Evolutionary conservation across 2,329 filamentous ascomycete genomes (phyloP).

Genomic region (Talaromyces sp.): DNA sequence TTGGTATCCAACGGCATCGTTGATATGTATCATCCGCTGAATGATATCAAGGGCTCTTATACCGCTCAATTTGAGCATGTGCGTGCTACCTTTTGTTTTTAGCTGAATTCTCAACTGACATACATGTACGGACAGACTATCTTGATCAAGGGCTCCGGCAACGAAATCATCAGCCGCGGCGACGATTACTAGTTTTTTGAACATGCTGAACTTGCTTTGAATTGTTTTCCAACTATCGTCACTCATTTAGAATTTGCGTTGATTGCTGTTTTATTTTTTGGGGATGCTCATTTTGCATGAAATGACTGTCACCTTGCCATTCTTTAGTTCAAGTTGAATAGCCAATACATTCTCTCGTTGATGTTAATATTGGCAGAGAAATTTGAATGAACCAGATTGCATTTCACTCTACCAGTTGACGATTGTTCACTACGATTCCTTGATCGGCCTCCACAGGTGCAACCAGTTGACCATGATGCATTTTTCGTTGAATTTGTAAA

Average conservation of each 20-base stretch:
- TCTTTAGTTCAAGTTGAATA: neutral
- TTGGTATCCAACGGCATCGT: constrained; percentile 54
- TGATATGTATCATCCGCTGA: constrained; percentile 52
- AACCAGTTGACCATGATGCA: too few relatives aligned
- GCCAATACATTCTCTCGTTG: neutral
- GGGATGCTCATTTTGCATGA: neutral
- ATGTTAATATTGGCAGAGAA: neutral
- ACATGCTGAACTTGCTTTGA: neutral
- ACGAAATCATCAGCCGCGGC: constrained; percentile 37
- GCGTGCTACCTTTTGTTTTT: constrained; percentile 13
- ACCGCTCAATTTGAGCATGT: constrained; percentile 61
- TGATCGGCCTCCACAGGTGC: too few relatives aligned
- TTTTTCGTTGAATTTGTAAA: too few relatives aligned
- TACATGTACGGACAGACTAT: constrained; percentile 27
- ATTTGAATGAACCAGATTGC: neutral
- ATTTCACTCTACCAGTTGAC: neutral
- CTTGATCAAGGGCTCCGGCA: constrained; percentile 33
- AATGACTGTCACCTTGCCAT: neutral
- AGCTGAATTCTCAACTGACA: neutral
- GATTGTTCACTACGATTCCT: too few relatives aligned
- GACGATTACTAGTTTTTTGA: constrained; percentile 24
- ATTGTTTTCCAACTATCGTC: neutral
- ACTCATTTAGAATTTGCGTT: neutral
- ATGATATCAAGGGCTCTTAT: constrained; percentile 56
- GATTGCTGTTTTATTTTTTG: neutral